phyloP scores from a whole-genome alignment of 345 rosid genomes.

The Citrus reticulata region DNA sequence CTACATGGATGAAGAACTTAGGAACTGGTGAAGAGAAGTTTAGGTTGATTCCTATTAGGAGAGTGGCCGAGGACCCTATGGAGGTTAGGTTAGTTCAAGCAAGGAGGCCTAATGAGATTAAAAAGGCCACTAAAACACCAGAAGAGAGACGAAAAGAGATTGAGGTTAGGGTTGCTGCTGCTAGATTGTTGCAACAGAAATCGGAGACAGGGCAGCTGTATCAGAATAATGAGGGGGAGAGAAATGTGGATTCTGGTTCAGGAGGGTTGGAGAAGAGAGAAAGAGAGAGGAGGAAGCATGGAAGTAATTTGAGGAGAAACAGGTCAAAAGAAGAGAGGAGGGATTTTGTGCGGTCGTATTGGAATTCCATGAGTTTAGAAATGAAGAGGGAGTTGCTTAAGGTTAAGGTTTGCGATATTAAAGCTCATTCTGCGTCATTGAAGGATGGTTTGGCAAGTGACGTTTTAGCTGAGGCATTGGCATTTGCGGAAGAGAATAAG shows the following conservation, averaged over 20 bases:
- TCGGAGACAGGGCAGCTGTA: slow-evolving; percentile 40
- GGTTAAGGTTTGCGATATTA: slow-evolving; percentile 57
- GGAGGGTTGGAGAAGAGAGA: slow-evolving; percentile 51
- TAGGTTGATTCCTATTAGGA: slow-evolving; percentile 64
- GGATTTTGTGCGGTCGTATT: slow-evolving; percentile 60
- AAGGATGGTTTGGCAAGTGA: slow-evolving; percentile 59
- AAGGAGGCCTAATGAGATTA: slow-evolving; percentile 90
- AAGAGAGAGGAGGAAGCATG: slow-evolving; percentile 71
- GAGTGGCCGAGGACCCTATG: slow-evolving; percentile 85
- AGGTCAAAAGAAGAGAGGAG: slow-evolving; percentile 57
- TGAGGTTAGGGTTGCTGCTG: slow-evolving; percentile 96
- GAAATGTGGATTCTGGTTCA: slow-evolving; percentile 34
- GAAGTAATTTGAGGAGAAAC: slow-evolving; percentile 44
- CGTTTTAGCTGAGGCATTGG: slow-evolving; percentile 60
- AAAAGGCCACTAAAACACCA: slow-evolving; percentile 81
- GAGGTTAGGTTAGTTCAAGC: slow-evolving; percentile 67
- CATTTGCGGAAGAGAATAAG: slow-evolving; percentile 52
- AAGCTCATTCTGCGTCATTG: slow-evolving; percentile 48
- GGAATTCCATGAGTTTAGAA: slow-evolving; percentile 62
- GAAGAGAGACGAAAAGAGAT: slow-evolving; percentile 94
- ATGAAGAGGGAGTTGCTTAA: slow-evolving; percentile 60
- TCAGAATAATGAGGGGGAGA: slow-evolving; percentile 19
- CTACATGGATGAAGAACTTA: slow-evolving; percentile 80
- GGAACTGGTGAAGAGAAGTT: slow-evolving; percentile 85
- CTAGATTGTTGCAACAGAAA: slow-evolving; percentile 80